phyloP scores from a whole-genome alignment of 805 yeast species.

The Yamadazyma tumulicola region DNA sequence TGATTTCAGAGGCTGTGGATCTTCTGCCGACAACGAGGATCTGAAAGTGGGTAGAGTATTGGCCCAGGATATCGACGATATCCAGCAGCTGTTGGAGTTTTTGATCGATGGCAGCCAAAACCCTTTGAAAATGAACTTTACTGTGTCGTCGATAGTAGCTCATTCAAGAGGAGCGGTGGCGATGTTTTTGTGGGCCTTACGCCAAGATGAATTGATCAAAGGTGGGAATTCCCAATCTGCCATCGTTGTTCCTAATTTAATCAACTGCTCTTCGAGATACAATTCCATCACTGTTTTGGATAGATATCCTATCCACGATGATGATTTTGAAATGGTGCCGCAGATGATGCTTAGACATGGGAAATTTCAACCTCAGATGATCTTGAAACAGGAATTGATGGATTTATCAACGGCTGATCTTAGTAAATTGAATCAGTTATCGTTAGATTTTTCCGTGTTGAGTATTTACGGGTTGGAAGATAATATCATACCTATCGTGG shows the following conservation, averaged over 20 bases:
- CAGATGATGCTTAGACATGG: constrained; percentile 46
- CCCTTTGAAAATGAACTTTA: constrained; percentile 40
- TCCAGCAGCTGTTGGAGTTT: constrained; percentile 39
- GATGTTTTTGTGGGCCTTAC: constrained; percentile 66
- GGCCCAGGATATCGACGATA: constrained; percentile 65
- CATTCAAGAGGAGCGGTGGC: constrained; percentile 83
- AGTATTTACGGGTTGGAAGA: constrained; percentile 74
- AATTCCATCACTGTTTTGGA: constrained; percentile 45
- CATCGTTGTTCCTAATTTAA: constrained; percentile 55
- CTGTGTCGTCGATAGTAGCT: constrained; percentile 57
- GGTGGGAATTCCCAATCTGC: constrained; percentile 26
- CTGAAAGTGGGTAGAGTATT: constrained; percentile 51
- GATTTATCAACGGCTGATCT: constrained; percentile 51
- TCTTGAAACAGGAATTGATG: constrained; percentile 49
- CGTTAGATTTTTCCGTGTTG: constrained; percentile 49
- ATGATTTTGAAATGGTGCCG: constrained; percentile 18
- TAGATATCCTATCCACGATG: constrained; percentile 26
- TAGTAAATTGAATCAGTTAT: constrained; percentile 35
- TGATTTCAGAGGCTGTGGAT: constrained; percentile 86
- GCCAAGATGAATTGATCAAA: constrained; percentile 35
- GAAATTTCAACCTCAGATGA: constrained; percentile 33
- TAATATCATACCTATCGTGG: constrained; percentile 59
- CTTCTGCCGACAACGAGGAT: constrained; percentile 51
- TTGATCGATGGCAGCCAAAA: constrained; percentile 24
- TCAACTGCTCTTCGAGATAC: constrained; percentile 74